Conservation (phyloP, 2,329 filamentous ascomycete genomes). For the Sclerotinia subarctica region DNA sequence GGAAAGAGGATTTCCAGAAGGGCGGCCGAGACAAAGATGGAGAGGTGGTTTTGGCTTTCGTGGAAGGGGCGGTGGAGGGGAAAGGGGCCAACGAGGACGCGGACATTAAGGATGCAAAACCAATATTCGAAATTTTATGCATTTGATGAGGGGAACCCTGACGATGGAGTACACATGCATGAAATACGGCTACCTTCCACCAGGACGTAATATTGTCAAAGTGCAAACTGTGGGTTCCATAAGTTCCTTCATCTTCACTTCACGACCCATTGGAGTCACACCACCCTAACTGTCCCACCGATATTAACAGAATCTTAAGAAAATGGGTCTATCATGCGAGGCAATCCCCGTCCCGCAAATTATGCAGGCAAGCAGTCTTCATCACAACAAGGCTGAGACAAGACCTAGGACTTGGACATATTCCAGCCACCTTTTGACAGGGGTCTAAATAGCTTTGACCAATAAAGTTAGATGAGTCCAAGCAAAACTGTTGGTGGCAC, state of each 20-base stretch:
- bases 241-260: background rate
- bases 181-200: background rate
- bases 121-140: background rate
- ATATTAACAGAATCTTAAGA: background rate
- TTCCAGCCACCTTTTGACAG: background rate
- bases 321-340: background rate
- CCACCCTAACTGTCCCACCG: background rate
- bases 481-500: background rate
- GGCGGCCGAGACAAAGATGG: slow-evolving; percentile 32
- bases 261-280: background rate
- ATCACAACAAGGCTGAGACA: slow-evolving; percentile 16
- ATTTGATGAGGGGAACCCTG: slow-evolving; percentile 11
- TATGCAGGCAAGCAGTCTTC: slow-evolving; percentile 1
- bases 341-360: background rate
- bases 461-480: background rate
- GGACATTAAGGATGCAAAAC: slow-evolving; percentile 18
- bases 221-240: background rate
- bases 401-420: background rate
- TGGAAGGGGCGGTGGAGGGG: slow-evolving; percentile 32
- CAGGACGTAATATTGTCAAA: background rate
- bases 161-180: background rate
- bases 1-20: slow-evolving; percentile 36
- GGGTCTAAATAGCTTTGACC: background rate
- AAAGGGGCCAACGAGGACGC: slow-evolving; percentile 20
- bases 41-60: slow-evolving; percentile 28